Evolutionary conservation across 140 eudicot species (phyloP), one percentile per base, ranked within the genome.

Genomic region (Oenanthe javanica): DNA sequence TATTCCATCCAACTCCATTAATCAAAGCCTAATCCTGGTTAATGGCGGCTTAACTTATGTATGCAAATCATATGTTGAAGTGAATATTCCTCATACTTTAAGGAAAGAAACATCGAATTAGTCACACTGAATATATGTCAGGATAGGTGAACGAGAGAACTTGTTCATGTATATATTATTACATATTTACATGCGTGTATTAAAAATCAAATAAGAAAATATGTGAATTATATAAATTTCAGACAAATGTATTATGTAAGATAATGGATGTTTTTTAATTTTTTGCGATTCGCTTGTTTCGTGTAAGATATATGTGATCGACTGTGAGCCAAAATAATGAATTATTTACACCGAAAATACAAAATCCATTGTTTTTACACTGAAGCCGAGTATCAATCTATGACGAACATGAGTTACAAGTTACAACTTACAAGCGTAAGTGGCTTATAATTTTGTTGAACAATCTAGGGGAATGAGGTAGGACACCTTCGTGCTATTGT

Each of bases 41-140:
- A 6, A 66, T 25, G 45, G 73, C 73, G 45, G 45, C 45, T 67
- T 67, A 67, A 67, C 73, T 67, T 67, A 67, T 67, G 73, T 64
- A n/a, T 5, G 73, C 69, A 67, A 10, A 12, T 67, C 19, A 25
- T 67, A 0, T 67, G 73, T 67, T 25, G 73, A 67, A 67, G 43
- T 67, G 73, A 31, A 67, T 27, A 67, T 67, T 67, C 43, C 73
- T 61, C 19, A 1, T 21, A 57, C 63, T 18, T 2, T 4, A 19
- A 1, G 23, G 63, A 6, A 18, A 55, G 6, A 6, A 55, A 15
- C 61, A 52, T 4, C 9, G 3, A 5, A 55, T 55, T 19, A 55
- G 63, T 5, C 63, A 1, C 63, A 55, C 23, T 18, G 63, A 18
- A 18, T 18, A 54, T 18, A 54, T 15, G 23, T 55, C 59, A 52